phyloP scores from a whole-genome alignment of 441 rosid genomes.

The Euphorbia neoarborescens region DNA sequence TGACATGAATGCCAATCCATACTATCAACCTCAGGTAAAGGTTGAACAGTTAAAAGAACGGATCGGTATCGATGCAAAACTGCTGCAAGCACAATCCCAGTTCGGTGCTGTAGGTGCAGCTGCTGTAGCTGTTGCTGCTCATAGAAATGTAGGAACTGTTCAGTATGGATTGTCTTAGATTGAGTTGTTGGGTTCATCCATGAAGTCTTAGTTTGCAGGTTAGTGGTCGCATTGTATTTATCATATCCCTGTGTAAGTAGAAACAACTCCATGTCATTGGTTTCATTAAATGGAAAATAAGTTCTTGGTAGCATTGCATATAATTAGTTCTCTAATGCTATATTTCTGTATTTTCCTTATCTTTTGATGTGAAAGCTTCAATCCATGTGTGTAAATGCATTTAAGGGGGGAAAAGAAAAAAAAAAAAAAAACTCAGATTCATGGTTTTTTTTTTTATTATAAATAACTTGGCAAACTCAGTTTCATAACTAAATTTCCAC shows the following conservation, averaged over 20 bases:
- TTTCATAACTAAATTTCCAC: no score
- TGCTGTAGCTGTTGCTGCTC: conserved; percentile 76
- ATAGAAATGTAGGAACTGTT: conserved; percentile 56
- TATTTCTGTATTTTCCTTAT: no score
- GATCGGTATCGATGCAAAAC: conserved; percentile 66
- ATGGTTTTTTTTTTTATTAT: no score
- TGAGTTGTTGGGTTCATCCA: background rate
- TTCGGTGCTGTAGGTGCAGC: conserved; percentile 69
- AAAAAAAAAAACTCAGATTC: no score
- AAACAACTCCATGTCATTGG: background rate
- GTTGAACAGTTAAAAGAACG: conserved; percentile 44
- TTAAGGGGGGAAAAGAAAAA: no score
- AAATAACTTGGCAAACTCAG: no score
- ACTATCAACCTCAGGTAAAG: conserved; percentile 46
- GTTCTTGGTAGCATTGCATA: background rate
- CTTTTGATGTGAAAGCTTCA: no score
- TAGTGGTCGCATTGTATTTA: background rate
- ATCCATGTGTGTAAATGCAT: no score
- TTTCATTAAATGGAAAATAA: background rate
- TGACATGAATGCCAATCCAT: conserved; percentile 51
- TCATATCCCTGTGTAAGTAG: background rate
- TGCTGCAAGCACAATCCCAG: conserved; percentile 79
- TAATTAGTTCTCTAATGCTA: no score
- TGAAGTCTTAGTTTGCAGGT: background rate
- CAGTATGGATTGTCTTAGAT: conserved; percentile 51